Percentiles rank a stretch among this genome's conserved stretches.
Conservation (phyloP, 805 yeast genomes). For the Hanseniaspora occidentalis region DNA sequence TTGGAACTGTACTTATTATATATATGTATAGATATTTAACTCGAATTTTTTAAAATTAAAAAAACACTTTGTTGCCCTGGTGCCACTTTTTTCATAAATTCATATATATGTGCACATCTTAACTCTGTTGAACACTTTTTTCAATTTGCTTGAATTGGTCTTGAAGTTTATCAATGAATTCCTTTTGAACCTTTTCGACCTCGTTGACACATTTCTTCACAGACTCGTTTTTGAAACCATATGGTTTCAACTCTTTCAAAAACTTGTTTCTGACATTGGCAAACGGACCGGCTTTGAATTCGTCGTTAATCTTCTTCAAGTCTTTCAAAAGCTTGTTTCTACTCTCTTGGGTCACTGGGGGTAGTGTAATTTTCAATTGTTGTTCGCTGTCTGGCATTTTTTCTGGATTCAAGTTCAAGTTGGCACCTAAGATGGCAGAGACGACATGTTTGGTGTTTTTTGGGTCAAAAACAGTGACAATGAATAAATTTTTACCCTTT, state of each 20-base stretch:
- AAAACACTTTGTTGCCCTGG: not conserved
- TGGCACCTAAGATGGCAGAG: constrained; percentile 56
- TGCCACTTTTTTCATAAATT: not conserved
- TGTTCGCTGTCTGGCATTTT: constrained; percentile 61
- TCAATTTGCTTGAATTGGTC: constrained; percentile 46
- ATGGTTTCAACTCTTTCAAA: constrained; percentile 40
- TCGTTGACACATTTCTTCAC: constrained; percentile 44
- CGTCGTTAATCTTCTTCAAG: constrained; percentile 56
- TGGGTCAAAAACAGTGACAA: constrained; percentile 84
- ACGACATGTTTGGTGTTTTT: constrained; percentile 54
- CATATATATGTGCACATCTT: not conserved
- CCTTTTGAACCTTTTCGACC: constrained; percentile 60
- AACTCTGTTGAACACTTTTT: constrained; percentile 21
- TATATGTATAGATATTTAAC: not conserved
- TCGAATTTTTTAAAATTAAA: not conserved
- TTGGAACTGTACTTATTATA: not conserved
- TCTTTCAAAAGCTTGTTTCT: constrained; percentile 42
- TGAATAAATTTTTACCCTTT: constrained; percentile 52
- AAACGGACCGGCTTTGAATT: constrained; percentile 39
- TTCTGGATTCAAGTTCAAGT: constrained; percentile 72
- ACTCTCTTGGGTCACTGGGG: constrained; percentile 60
- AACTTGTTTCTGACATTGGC: constrained; percentile 46
- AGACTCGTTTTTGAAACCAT: constrained; percentile 39
- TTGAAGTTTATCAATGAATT: constrained; percentile 43
- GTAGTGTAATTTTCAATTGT: constrained; percentile 59